Conservation (phyloP, 805 yeast species). For the Metschnikowia matae region DNA sequence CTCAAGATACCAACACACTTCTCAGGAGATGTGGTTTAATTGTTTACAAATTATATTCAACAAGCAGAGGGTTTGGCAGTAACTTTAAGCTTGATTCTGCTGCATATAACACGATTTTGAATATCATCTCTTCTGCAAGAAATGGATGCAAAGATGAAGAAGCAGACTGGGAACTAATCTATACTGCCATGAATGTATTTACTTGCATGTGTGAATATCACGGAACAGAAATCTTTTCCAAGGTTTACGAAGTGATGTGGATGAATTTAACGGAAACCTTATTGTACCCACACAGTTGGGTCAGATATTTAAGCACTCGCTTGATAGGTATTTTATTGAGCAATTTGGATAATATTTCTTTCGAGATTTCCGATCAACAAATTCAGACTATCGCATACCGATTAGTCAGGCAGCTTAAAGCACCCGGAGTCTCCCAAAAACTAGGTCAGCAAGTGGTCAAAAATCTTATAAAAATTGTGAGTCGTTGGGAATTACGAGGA, state of each 20-base stretch:
- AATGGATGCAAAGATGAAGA: constrained; percentile 35
- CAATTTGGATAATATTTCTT: constrained; percentile 31
- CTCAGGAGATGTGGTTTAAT: constrained; percentile 72
- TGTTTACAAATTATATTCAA: constrained; percentile 59
- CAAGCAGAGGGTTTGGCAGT: constrained; percentile 41
- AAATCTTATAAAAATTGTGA: constrained; percentile 57
- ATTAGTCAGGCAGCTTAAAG: constrained; percentile 72
- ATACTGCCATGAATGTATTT: constrained; percentile 56
- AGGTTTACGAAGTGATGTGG: constrained; percentile 45
- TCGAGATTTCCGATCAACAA: constrained; percentile 39
- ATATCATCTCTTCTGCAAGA: constrained; percentile 26
- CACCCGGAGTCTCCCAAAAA: constrained; percentile 64
- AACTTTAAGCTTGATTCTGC: constrained; percentile 38
- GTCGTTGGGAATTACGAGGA: constrained; percentile 53
- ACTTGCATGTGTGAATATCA: constrained; percentile 38
- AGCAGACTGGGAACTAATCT: constrained; percentile 74
- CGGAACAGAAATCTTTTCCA: constrained; percentile 26
- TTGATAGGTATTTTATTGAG: constrained; percentile 52
- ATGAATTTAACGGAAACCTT: constrained; percentile 47
- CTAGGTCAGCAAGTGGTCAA: constrained; percentile 63
- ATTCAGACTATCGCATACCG: constrained; percentile 68
- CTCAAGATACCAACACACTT: constrained; percentile 45
- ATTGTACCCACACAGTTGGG: constrained; percentile 90
- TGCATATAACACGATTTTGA: constrained; percentile 23
- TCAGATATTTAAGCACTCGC: constrained; percentile 63